phyloP scores from a whole-genome alignment of 345 rosid species.

The Salix exigua region DNA sequence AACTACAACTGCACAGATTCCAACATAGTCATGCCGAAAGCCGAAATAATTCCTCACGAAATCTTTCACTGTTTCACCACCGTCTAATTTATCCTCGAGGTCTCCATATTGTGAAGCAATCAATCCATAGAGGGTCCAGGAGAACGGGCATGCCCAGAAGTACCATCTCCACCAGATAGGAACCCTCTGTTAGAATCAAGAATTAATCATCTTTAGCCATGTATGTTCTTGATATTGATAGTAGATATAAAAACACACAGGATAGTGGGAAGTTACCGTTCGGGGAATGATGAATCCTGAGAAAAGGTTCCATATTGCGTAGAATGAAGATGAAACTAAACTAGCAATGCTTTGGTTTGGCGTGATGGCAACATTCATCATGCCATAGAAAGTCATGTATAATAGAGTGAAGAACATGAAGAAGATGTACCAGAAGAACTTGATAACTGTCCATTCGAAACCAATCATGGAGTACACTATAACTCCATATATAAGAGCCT shows the following conservation, averaged over 20 bases:
- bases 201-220: neutral
- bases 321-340: constrained; percentile 46
- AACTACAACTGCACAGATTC: constrained; percentile 44
- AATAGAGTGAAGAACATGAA: constrained; percentile 56
- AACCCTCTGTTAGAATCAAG: constrained; percentile 38
- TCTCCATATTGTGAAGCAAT: constrained; percentile 56
- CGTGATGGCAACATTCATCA: constrained; percentile 63
- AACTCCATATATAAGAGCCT: constrained; percentile 44
- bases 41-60: constrained; percentile 56
- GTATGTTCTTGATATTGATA: neutral
- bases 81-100: constrained; percentile 29
- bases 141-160: constrained; percentile 48
- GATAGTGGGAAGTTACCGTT: constrained; percentile 24
- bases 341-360: constrained; percentile 55
- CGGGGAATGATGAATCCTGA: constrained; percentile 58
- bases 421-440: constrained; percentile 61
- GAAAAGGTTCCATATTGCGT: constrained; percentile 54
- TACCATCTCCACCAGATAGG: constrained; percentile 80
- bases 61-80: constrained; percentile 49
- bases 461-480: constrained; percentile 60
- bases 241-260: neutral
- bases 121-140: constrained; percentile 59
- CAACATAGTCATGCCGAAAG: constrained; percentile 49
- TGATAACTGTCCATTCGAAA: constrained; percentile 45
- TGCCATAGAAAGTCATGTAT: constrained; percentile 61